Evolutionary conservation across 1,284 basidiomycete genomes (phyloP), one percentile per base, ranked within the genome.

Genomic region (Leccinum subspadiceum): DNA sequence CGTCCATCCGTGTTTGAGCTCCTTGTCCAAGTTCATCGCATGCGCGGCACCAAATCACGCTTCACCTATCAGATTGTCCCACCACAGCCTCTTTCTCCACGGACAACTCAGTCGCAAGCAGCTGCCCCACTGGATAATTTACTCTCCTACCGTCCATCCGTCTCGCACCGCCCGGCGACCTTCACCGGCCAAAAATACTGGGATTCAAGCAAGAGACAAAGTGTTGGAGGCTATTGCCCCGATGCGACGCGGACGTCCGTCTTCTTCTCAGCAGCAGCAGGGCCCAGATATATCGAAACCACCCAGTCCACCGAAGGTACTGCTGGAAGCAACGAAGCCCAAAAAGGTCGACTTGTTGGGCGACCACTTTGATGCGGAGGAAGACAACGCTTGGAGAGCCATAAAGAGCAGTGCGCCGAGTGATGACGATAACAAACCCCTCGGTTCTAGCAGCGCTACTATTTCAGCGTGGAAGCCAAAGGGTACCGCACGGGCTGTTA

Each of bases 1-100:
- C 83, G 94, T 29, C 93, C 94, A 9, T 81, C 84, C 5, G 89
- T 90, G 9, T 95, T 94, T 68, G 92, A 95, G 66, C 74, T 94
- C 17, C 82, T 96, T 29, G 77, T 79, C 44, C 82, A 84, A 58
- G 90, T 94, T 2, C 94, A 96, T 75, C 80, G 81, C 22, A 83
- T 95, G 69, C 89, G 93, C 37, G 92, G 93, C 12, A 93, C 93
- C 1, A 89, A 86, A 70, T 92, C 93, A 5, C 82, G 83, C 46
- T 90, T 89, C 68, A 79, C 85, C 46, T 95, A 96, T 67, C 78
- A 72, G 56, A 75, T 86, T 41, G 80, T 81, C 49, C 65, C 76
- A 1, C 77, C 76, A n/a, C 80, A 80, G 60, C 81, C 80, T 5
- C 77, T 80, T 57, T 81, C 76, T 59, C 77, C 80, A 17, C 77